Conservation (phyloP, 192 early-diverging fungal genomes). For the Martensiomyces pterosporus region DNA sequence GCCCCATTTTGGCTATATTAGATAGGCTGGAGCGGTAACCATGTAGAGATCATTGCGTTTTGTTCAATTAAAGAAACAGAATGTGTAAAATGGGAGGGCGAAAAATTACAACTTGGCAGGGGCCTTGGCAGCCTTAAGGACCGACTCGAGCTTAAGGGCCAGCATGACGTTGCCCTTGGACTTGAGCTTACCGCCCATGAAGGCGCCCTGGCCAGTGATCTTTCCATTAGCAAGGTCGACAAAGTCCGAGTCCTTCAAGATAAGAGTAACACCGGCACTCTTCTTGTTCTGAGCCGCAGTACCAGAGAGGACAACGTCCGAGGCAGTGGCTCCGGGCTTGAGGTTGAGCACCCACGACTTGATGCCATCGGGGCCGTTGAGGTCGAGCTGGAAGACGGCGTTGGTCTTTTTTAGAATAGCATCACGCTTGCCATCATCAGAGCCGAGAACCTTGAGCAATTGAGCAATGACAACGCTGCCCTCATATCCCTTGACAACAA, state of each 20-base stretch:
- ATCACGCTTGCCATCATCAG: constrained; percentile 60
- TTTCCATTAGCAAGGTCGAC: constrained; percentile 79
- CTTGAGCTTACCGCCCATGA: constrained; percentile 90
- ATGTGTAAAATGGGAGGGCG: not conserved
- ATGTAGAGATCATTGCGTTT: no score
- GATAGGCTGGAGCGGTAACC: no score
- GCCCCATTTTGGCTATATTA: no score
- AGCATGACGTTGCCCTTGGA: constrained; percentile 71
- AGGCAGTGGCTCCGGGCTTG: constrained; percentile 65
- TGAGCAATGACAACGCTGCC: constrained; percentile 71
- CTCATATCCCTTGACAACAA: constrained; percentile 69
- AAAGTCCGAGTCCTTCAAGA: constrained; percentile 75
- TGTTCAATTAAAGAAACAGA: no score
- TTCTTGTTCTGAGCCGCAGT: constrained; percentile 50
- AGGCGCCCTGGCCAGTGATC: constrained; percentile 85
- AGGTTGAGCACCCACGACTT: constrained; percentile 84
- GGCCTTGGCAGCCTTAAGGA: constrained; percentile 58
- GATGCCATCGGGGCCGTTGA: constrained; percentile 65
- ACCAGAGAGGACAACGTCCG: constrained; percentile 58
- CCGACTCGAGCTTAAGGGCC: constrained; percentile 65
- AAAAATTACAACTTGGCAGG: constrained; percentile 59
- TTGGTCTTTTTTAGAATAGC: constrained; percentile 71
- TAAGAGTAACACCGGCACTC: constrained; percentile 71
- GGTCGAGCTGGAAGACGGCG: constrained; percentile 82
- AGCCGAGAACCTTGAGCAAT: constrained; percentile 56